phyloP scores from a whole-genome alignment of 164 flowering plant genomes.

The Taxillus chinensis region DNA sequence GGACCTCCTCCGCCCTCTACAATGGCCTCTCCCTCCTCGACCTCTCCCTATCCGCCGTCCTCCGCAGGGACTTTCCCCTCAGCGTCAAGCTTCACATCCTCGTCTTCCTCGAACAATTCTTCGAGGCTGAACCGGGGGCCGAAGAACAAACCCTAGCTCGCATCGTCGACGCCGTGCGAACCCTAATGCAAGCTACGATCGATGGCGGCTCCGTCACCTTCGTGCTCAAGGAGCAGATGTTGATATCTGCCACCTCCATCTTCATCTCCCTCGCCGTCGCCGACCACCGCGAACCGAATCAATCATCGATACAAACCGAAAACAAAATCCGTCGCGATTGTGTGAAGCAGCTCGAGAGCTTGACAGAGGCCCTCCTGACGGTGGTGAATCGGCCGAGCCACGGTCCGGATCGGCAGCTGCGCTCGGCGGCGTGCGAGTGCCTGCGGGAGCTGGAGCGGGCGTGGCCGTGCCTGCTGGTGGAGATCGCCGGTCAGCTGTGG shows the following conservation, averaged over 20 bases:
- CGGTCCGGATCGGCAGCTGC: conserved; percentile 68
- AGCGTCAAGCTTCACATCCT: conserved; percentile 41
- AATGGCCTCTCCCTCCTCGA: conserved; percentile 34
- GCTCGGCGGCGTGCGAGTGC: conserved; percentile 81
- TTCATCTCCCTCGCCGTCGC: conserved; percentile 23
- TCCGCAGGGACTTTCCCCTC: conserved; percentile 41
- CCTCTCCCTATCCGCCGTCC: conserved; percentile 44
- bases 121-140: not conserved
- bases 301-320: no score
- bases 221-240: conserved; percentile 56
- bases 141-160: conserved; percentile 16
- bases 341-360: conserved; percentile 20
- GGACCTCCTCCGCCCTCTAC: conserved; percentile 28
- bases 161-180: conserved; percentile 49
- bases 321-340: conserved; percentile 1
- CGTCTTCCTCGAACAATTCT: conserved; percentile 52
- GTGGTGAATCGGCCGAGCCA: conserved; percentile 76
- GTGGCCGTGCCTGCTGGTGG: conserved; percentile 58
- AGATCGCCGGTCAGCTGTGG: conserved; percentile 69
- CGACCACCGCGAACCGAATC: not conserved
- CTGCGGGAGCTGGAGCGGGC: conserved; percentile 70
- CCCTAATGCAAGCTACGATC: conserved; percentile 50
- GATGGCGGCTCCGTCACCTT: conserved; percentile 32
- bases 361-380: conserved; percentile 53
- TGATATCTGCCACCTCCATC: conserved; percentile 54